These are phyloP conservation scores for Colletotrichum simmondsii DNA, from an alignment of 2,329 filamentous ascomycete genomes.

Conservation along the genomic window DNA sequence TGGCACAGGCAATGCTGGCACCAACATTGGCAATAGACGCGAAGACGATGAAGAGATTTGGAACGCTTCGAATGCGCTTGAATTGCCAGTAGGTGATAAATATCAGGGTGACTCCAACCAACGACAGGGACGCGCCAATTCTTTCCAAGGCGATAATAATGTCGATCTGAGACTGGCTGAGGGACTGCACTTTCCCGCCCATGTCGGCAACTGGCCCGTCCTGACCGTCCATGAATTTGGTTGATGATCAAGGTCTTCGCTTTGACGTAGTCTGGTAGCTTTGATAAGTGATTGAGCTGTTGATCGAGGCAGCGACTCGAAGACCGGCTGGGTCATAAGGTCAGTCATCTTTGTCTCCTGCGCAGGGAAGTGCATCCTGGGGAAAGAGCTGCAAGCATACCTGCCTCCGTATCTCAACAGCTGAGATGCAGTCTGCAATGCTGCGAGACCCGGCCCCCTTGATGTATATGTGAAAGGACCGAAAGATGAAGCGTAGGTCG, in stretches of 20 bases:
- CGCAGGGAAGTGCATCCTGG: not conserved
- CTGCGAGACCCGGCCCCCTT: not conserved
- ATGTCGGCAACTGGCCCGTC: not conserved
- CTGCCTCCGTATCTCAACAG: not conserved
- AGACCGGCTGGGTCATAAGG: not conserved
- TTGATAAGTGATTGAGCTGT: not conserved
- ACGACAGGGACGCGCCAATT: conserved; percentile 63
- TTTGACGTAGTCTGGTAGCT: not conserved
- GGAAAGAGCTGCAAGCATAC: not conserved
- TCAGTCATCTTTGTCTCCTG: not conserved
- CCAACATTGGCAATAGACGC: conserved; percentile 70
- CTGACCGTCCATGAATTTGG: not conserved
- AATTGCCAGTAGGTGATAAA: conserved; percentile 63
- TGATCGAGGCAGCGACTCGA: not conserved
- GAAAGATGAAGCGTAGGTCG: not conserved
- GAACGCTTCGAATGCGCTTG: conserved; percentile 65
- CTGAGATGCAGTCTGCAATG: not conserved
- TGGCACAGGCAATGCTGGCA: conserved; percentile 74
- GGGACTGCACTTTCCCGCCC: not conserved
- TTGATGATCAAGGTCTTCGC: not conserved
- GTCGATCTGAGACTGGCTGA: conserved; percentile 50
- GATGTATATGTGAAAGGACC: not conserved
- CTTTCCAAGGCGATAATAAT: conserved; percentile 62
- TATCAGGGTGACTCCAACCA: conserved; percentile 62
- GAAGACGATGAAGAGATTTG: conserved; percentile 71